Base-by-base conservation (phyloP, 1,284 basidiomycete genomes). In the Ceratorhiza oryzae-sativae region DNA sequence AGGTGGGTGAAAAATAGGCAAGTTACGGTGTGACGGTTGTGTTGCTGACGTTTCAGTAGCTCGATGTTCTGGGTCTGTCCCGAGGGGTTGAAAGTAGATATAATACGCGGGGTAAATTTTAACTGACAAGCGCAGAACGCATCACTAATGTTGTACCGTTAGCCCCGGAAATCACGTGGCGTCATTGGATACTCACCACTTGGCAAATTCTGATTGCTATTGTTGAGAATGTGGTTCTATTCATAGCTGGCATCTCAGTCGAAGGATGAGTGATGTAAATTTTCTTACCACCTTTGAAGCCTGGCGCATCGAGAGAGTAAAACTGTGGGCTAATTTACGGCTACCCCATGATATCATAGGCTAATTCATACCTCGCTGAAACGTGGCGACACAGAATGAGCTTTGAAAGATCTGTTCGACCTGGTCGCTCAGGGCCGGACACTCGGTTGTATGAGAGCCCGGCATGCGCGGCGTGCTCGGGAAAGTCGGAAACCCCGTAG, bases 191-290 rank as follows among this genome's bases (percentile, higher is more conserved):
- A 79, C 83, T 20, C 68, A 87, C 87, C 87, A 88, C 77, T 86
- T 86, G 0, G 80, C 79, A 75, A 87, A 88, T 36, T 83, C 83
- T 0, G 79, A 45, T 73, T 84, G 84, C 62, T 87, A 85, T 39
- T 86, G 85, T 34, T 80, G 81, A 4, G 86, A 84, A 59, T 88
- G 88, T 0, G 87, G 87, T 76, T 88, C 87, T 84, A 75, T 27
- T 41, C 39, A 58, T 34, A 23, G 36, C 8, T 2, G n/a, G 32
- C n/a, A 32, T 9, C 30, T 23, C n/a, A n/a, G n/a, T n/a, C n/a
- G n/a, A n/a, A n/a, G n/a, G n/a, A n/a, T n/a, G n/a, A n/a, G n/a
- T n/a, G n/a, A n/a, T n/a, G n/a, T n/a, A n/a, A n/a, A n/a, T n/a
- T n/a, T n/a, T n/a, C n/a, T n/a, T n/a, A n/a, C 10, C 32, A 62